Conservation (phyloP, 495 filamentous ascomycete genomes). For the Penicillium cosmopolitanum region DNA sequence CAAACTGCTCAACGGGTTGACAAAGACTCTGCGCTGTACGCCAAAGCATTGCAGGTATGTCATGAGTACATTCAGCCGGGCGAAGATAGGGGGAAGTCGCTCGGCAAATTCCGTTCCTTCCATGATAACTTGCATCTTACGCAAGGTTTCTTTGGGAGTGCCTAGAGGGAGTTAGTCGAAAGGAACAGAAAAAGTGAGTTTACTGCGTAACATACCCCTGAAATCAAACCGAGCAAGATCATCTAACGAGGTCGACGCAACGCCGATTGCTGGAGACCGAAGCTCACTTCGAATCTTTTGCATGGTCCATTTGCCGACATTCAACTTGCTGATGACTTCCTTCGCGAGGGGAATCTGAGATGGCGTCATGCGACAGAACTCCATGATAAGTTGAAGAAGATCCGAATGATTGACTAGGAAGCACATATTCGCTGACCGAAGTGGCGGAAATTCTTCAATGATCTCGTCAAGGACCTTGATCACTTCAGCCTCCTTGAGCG, state of each 20-base stretch:
- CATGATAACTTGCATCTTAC: constrained; percentile 72
- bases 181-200: constrained; percentile 5
- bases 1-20: constrained; percentile 83
- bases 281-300: constrained; percentile 84
- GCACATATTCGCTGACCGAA: constrained; percentile 74
- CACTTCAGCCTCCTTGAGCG: constrained; percentile 90
- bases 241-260: constrained; percentile 88
- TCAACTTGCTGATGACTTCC: constrained; percentile 85
- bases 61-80: constrained; percentile 75
- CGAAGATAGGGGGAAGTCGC: constrained; percentile 69
- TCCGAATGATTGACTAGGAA: constrained; percentile 92
- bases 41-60: constrained; percentile 75
- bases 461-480: constrained; percentile 95
- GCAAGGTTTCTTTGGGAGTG: constrained; percentile 70
- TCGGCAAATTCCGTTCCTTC: constrained; percentile 70
- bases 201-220: constrained; percentile 55
- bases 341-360: constrained; percentile 72
- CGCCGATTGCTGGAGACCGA: constrained; percentile 73
- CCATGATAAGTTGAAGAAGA: constrained; percentile 81
- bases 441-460: constrained; percentile 76
- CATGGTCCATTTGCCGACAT: constrained; percentile 82
- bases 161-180: constrained; percentile 49
- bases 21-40: constrained; percentile 76
- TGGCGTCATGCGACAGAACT: constrained; percentile 77
- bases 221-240: constrained; percentile 92